phyloP scores from a whole-genome alignment of 2,329 filamentous ascomycete species.

The Gaeumannomyces sp. region DNA sequence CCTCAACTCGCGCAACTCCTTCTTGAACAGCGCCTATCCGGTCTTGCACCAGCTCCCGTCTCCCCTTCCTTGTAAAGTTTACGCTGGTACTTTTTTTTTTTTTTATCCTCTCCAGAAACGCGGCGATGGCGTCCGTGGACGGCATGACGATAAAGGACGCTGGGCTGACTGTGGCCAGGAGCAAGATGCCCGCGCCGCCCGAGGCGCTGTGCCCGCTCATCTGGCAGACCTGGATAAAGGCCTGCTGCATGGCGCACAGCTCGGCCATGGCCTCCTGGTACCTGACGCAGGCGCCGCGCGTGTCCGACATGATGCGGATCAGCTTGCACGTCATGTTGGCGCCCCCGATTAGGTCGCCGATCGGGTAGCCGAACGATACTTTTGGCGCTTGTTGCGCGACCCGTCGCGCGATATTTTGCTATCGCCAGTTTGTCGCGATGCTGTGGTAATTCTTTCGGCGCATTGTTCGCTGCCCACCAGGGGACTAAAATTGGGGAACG shows the following conservation, averaged over 20 bases:
- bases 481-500: no score
- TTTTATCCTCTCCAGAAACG: background rate
- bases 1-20: constrained; percentile 3
- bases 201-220: constrained; percentile 4
- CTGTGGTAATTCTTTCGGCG: no score
- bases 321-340: constrained; percentile 23
- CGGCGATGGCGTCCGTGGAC: background rate
- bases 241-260: constrained; percentile 18
- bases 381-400: background rate
- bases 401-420: no score
- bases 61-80: background rate
- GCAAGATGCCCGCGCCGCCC: constrained; percentile 10
- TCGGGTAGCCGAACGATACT: constrained; percentile 24
- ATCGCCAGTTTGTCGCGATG: no score
- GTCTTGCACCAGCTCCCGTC: constrained; percentile 16
- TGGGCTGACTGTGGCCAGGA: constrained; percentile 10
- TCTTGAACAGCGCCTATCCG: constrained; percentile 8
- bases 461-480: no score
- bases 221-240: constrained; percentile 15
- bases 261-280: constrained; percentile 22
- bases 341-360: constrained; percentile 24
- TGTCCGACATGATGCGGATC: constrained; percentile 21
- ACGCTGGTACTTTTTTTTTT: background rate
- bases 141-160: background rate
- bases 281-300: constrained; percentile 17